Percentiles rank a stretch among this genome's conserved stretches.
phyloP scores from a whole-genome alignment of 805 yeast species.

The Cyberlindnera sargentensis region DNA sequence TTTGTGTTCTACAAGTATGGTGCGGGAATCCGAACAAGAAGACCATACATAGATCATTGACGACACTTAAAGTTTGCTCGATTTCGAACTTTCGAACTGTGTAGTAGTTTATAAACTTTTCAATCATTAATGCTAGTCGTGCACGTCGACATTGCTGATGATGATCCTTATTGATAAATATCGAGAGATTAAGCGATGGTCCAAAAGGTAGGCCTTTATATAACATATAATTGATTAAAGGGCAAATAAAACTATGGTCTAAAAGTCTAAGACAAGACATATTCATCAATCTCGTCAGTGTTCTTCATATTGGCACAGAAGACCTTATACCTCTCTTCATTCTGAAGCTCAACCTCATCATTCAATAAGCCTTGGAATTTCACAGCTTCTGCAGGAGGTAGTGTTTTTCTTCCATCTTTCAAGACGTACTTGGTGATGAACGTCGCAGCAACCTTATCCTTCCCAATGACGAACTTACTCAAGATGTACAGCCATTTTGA shows the following conservation, averaged over 20 bases:
- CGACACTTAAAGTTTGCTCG: too few relatives aligned
- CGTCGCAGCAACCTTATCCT: conserved; percentile 39
- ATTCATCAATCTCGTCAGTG: conserved; percentile 29
- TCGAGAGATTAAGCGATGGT: too few relatives aligned
- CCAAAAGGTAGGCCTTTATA: too few relatives aligned
- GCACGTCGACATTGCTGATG: too few relatives aligned
- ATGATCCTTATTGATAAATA: too few relatives aligned
- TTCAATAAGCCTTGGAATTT: conserved; percentile 48
- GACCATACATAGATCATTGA: conserved; percentile 13
- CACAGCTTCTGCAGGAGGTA: conserved; percentile 56
- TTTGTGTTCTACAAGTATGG: conserved; percentile 47
- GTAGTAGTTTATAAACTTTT: too few relatives aligned
- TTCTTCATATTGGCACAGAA: conserved; percentile 31
- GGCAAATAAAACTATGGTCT: too few relatives aligned
- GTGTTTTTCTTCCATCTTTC: conserved; percentile 70
- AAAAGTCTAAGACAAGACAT: conserved; percentile 1
- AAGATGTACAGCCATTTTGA: conserved; percentile 76
- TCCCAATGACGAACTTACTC: conserved; percentile 47
- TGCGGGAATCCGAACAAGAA: conserved; percentile 27
- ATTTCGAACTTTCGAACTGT: too few relatives aligned
- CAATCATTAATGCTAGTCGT: too few relatives aligned
- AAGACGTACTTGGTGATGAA: conserved; percentile 76
- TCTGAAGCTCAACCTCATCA: conserved; percentile 40
- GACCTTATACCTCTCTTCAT: conserved; percentile 31
- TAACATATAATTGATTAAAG: too few relatives aligned